phyloP scores from a whole-genome alignment of 129 eudicot genomes.

The Tagetes patula region DNA sequence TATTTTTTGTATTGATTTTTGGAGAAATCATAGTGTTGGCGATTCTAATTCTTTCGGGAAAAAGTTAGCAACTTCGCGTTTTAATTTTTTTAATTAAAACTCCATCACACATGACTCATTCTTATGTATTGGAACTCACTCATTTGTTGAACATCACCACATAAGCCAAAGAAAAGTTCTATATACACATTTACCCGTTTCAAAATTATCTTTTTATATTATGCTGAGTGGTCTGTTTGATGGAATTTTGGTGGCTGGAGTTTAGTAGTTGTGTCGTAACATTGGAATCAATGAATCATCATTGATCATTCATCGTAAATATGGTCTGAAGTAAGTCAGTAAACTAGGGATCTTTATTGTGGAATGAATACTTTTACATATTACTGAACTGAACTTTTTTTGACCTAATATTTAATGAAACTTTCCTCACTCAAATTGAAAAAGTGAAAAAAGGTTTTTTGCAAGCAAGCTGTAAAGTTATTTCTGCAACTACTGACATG shows the following conservation, averaged over 20 bases:
- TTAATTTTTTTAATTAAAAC: too few relatives aligned
- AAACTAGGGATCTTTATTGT: neutral
- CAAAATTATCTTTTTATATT: neutral
- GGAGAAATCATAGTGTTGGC: neutral
- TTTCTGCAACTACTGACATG: neutral
- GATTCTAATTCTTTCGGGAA: too few relatives aligned
- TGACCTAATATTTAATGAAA: neutral
- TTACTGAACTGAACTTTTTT: neutral
- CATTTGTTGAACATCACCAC: neutral
- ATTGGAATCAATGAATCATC: neutral
- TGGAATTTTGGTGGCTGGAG: constrained; percentile 1
- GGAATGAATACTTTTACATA: neutral
- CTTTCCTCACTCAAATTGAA: neutral
- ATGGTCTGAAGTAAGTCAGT: neutral
- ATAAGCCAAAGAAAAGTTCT: neutral
- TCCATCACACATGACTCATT: too few relatives aligned
- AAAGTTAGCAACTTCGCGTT: too few relatives aligned
- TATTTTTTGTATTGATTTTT: neutral
- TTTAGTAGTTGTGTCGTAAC: neutral
- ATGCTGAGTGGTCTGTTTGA: neutral
- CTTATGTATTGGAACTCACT: neutral
- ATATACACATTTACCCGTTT: neutral
- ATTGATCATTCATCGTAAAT: neutral
- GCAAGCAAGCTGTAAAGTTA: neutral
- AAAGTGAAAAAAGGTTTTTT: neutral